Percentiles rank a stretch among this genome's conserved stretches.
Evolutionary conservation across 2,329 filamentous ascomycete genomes (phyloP).

Genomic region (Talaromyces sp.): DNA sequence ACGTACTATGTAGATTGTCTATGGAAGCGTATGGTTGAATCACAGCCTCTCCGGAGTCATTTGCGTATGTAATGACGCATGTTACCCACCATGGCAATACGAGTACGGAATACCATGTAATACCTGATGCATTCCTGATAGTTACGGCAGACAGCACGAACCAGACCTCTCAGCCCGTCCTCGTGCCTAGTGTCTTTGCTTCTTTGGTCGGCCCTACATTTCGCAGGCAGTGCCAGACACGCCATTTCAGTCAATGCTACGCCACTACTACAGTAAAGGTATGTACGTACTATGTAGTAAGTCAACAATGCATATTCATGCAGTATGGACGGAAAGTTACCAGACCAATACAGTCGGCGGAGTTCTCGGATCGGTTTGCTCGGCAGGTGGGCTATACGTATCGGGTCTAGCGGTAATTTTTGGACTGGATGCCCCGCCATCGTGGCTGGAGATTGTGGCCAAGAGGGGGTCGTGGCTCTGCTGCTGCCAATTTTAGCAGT

Average conservation of each 20-base stretch:
- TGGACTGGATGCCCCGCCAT: neutral
- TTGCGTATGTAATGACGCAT: slow-evolving; percentile 1
- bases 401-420: neutral
- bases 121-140: neutral
- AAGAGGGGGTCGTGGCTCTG: neutral
- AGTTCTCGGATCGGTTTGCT: neutral
- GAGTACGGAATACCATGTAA: neutral
- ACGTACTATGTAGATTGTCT: too few species aligned
- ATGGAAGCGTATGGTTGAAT: neutral
- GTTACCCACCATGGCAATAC: neutral
- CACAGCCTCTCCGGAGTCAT: neutral
- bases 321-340: neutral
- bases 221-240: neutral
- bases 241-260: neutral
- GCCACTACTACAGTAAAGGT: neutral
- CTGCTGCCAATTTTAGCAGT: slow-evolving; percentile 5
- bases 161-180: slow-evolving; percentile 3
- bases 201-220: neutral
- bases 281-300: neutral
- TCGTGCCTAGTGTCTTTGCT: too few species aligned
- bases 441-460: neutral
- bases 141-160: neutral
- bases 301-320: neutral
- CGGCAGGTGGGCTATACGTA: neutral
- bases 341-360: neutral